These are phyloP conservation scores for Plasmodium ovale DNA, from an alignment of 169 alveolate genomes.

Conservation along the genomic window DNA sequence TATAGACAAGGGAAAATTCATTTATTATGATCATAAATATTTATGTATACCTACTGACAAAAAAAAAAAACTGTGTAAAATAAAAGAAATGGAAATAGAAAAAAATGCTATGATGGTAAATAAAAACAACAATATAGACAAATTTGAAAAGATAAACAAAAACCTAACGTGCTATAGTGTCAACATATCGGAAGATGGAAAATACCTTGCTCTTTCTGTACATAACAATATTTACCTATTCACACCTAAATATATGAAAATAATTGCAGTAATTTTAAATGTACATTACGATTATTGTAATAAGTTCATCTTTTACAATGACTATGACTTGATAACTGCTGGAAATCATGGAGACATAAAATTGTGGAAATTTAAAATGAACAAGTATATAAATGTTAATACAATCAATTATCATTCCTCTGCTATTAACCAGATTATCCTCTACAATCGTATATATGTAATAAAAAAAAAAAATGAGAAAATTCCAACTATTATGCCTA, in stretches of 20 bases:
- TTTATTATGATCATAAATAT: conserved; percentile 47
- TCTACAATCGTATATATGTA: conserved; percentile 56
- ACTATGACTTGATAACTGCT: conserved; percentile 69
- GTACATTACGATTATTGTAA: conserved; percentile 66
- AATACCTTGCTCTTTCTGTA: conserved; percentile 58
- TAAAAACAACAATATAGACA: conserved; percentile 13
- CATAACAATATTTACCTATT: conserved; percentile 61
- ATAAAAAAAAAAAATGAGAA: neutral
- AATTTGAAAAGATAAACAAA: conserved; percentile 36
- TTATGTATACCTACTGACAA: conserved; percentile 57
- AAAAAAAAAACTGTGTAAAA: conserved; percentile 42
- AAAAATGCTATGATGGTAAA: conserved; percentile 12
- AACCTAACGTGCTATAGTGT: conserved; percentile 53
- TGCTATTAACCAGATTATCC: conserved; percentile 39
- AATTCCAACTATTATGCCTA: neutral
- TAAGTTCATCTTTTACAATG: conserved; percentile 27
- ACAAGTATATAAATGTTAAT: conserved; percentile 38
- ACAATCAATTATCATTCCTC: conserved; percentile 31
- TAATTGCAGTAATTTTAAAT: conserved; percentile 27
- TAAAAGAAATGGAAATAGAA: neutral
- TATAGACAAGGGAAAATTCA: conserved; percentile 53
- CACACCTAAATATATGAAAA: conserved; percentile 70
- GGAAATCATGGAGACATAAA: conserved; percentile 74
- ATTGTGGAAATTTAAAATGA: conserved; percentile 51
- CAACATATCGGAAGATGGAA: conserved; percentile 64